Evolutionary conservation across 2,329 filamentous ascomycete genomes (phyloP), one percentile per base, ranked within the genome.

Genomic region (Fusarium sterilihyphosum): DNA sequence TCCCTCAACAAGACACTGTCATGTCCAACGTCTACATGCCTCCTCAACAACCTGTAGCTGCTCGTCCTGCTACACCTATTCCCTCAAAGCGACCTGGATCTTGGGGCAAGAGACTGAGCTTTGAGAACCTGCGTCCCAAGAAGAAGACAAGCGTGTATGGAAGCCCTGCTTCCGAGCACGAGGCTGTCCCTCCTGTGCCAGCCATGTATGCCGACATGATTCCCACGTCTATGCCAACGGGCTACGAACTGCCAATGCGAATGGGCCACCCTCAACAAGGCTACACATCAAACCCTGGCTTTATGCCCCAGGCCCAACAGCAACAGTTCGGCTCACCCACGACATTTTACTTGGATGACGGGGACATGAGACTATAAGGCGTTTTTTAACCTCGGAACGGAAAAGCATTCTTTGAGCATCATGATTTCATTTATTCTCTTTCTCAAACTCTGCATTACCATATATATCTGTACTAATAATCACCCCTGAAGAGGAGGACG

Each of bases 61-160:
- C 75, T 37, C 81, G 83, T 11, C 83, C 83, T 11, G 83, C 81
- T 10, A 84, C 83, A 26, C 83, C 83, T 12, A 80, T 82, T 20
- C 82, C 83, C 4, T 78, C 82, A 62, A 84, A 84, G 68, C 79
- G 83, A 62, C 82, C 83, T 29, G 82, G 80, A 33, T 84, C 82
- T 8, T 84, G 83, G 83, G 80, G 81, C 20, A 81, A 82, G 57
- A 75, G 82, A 37, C 76, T 82, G 29, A 82, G 80, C 73, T 81
- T 84, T 70, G 83, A 84, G 68, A 82, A 79, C 65, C 67, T 83
- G 31, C 81, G 82, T 13, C 82, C 83, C 9, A 78, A 78, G 71
- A 83, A 83, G 78, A 82, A 82, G 73, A 71, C 77, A 18, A 78
- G 74, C 26, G 77, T 80, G n/a, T 80, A 81, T 46, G 79, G 77